Evolutionary conservation across 192 early-diverging fungal species (phyloP).

Genomic region (Gryganskiella cystojenkinii): DNA sequence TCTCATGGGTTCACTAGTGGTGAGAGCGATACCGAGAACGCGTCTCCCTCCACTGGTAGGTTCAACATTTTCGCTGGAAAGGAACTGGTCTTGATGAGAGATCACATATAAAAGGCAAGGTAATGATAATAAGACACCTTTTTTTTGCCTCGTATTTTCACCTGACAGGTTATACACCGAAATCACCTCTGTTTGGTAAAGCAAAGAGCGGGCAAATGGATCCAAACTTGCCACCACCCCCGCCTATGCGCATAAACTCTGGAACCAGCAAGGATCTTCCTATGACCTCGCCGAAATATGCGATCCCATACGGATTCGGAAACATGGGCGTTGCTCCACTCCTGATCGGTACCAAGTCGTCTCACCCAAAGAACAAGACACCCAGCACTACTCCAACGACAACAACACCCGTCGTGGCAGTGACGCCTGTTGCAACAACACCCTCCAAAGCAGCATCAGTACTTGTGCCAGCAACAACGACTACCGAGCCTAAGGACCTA

Average conservation of each 20-base stretch:
- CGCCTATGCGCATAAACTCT: slow-evolving; percentile 8
- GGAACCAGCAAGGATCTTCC: not conserved
- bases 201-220: not conserved
- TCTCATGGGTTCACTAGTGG: slow-evolving; percentile 5
- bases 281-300: not conserved
- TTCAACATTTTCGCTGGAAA: not conserved
- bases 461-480: not conserved
- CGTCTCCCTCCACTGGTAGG: not conserved
- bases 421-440: not conserved
- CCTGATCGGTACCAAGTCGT: slow-evolving; percentile 8
- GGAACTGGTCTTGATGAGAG: too few species aligned
- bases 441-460: not conserved
- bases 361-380: not conserved
- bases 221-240: slow-evolving; percentile 13
- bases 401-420: not conserved
- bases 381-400: not conserved
- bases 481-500: not conserved
- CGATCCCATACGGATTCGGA: slow-evolving; percentile 15
- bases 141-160: not conserved
- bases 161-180: too few species aligned
- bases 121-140: not conserved
- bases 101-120: too few species aligned
- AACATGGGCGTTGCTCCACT: slow-evolving; percentile 17
- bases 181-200: too few species aligned
- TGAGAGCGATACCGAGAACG: slow-evolving; percentile 20